Conservation (phyloP, 495 filamentous ascomycete genomes). For the Viridothelium virens region DNA sequence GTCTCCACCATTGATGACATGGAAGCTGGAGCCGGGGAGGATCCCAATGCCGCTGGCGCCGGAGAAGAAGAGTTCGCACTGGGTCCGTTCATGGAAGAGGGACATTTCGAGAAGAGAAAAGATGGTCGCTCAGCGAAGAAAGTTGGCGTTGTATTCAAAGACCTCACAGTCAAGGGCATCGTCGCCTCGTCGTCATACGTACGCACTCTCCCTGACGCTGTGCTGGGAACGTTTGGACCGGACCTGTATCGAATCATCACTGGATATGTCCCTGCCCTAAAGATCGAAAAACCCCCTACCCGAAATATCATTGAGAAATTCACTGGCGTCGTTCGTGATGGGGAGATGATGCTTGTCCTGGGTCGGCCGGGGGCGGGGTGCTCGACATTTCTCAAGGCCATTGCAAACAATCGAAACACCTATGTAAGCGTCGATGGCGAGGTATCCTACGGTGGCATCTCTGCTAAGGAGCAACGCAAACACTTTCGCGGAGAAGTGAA, state of each 20-base stretch:
- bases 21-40: conserved; percentile 19
- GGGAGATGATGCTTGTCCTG: conserved; percentile 79
- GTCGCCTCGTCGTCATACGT: conserved; percentile 60
- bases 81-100: conserved; percentile 65
- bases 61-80: conserved; percentile 56
- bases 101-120: conserved; percentile 70
- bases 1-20: conserved; percentile 22
- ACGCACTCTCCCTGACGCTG: conserved; percentile 65
- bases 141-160: conserved; percentile 75
- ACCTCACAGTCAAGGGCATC: conserved; percentile 68
- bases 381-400: conserved; percentile 69
- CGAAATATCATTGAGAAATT: conserved; percentile 66
- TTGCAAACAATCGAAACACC: conserved; percentile 59
- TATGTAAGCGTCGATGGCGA: conserved; percentile 65
- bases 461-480: conserved; percentile 57
- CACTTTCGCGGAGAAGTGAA: conserved; percentile 74
- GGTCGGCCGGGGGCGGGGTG: conserved; percentile 76
- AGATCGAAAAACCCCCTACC: conserved; percentile 44
- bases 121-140: conserved; percentile 69
- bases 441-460: conserved; percentile 68
- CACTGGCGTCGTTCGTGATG: conserved; percentile 67
- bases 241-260: conserved; percentile 67
- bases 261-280: conserved; percentile 56
- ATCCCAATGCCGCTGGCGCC: conserved; percentile 23
- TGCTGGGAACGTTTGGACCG: conserved; percentile 77